phyloP scores from a whole-genome alignment of 2,329 filamentous ascomycete genomes.

The Colletotrichum lentis region DNA sequence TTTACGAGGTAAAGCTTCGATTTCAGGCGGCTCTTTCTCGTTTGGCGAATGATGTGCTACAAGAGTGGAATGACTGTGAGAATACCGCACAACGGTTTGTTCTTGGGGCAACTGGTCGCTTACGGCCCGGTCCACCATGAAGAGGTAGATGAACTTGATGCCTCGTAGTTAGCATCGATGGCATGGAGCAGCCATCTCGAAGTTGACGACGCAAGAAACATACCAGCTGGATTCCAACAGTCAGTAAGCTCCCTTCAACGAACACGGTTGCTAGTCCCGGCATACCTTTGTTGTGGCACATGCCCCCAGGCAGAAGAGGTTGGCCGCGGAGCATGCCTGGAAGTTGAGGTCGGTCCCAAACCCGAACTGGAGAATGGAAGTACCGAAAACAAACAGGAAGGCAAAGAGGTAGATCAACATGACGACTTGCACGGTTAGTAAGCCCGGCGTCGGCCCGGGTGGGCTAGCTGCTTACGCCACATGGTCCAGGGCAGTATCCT shows the following conservation, averaged over 20 bases:
- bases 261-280: too few relatives aligned
- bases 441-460: neutral
- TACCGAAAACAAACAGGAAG: slow-evolving; percentile 30
- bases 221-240: neutral
- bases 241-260: neutral
- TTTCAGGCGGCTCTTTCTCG: slow-evolving; percentile 20
- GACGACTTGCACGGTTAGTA: slow-evolving; percentile 15
- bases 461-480: slow-evolving; percentile 14
- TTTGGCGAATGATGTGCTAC: slow-evolving; percentile 31
- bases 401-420: slow-evolving; percentile 28
- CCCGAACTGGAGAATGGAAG: slow-evolving; percentile 29
- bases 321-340: slow-evolving; percentile 26
- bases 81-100: rapidly evolving
- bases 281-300: slow-evolving; percentile 32
- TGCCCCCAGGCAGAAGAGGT: slow-evolving; percentile 26
- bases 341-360: slow-evolving; percentile 29
- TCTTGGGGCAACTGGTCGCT: neutral
- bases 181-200: neutral
- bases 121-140: slow-evolving; percentile 33
- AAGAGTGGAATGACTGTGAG: neutral
- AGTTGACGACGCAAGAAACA: neutral
- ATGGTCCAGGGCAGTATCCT: slow-evolving; percentile 28
- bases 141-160: slow-evolving; percentile 30
- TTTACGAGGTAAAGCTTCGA: slow-evolving; percentile 29
- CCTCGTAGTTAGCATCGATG: neutral